Evolutionary conservation across 768 basidiomycete species (phyloP).

Genomic region (Trametes villosa): DNA sequence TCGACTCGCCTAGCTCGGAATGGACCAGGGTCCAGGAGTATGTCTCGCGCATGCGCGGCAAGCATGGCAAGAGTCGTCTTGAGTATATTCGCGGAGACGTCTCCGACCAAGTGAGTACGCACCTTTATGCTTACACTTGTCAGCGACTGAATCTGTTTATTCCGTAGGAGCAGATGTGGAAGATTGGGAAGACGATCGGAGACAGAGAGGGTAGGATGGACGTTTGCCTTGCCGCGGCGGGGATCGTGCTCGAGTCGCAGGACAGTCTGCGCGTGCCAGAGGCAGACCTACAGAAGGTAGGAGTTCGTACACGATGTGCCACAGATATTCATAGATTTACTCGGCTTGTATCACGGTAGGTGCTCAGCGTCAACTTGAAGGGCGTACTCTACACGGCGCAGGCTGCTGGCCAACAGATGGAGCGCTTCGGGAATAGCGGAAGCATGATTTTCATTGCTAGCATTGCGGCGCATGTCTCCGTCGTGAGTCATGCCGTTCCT

Average conservation of each 20-base stretch:
- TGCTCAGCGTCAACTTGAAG: constrained; percentile 63
- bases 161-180: not conserved
- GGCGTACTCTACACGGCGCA: constrained; percentile 41
- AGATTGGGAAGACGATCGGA: constrained; percentile 57
- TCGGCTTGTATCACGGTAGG: constrained; percentile 38
- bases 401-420: constrained; percentile 40
- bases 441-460: constrained; percentile 47
- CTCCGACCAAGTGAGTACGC: constrained; percentile 50
- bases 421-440: constrained; percentile 36
- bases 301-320: too few species aligned
- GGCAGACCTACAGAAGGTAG: constrained; percentile 61
- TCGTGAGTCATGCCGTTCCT: not conserved
- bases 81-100: constrained; percentile 72
- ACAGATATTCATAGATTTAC: not conserved
- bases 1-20: constrained; percentile 55
- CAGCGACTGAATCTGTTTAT: not conserved
- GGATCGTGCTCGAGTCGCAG: constrained; percentile 55
- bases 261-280: constrained; percentile 67
- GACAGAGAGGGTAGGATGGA: constrained; percentile 69
- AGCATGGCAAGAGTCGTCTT: constrained; percentile 36
- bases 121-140: not conserved
- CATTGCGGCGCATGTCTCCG: constrained; percentile 37
- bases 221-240: constrained; percentile 76
- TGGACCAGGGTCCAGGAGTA: constrained; percentile 58
- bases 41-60: constrained; percentile 19